Evolutionary conservation across 768 basidiomycete species (phyloP).

Genomic region (Brasilioporus rufonigricans): DNA sequence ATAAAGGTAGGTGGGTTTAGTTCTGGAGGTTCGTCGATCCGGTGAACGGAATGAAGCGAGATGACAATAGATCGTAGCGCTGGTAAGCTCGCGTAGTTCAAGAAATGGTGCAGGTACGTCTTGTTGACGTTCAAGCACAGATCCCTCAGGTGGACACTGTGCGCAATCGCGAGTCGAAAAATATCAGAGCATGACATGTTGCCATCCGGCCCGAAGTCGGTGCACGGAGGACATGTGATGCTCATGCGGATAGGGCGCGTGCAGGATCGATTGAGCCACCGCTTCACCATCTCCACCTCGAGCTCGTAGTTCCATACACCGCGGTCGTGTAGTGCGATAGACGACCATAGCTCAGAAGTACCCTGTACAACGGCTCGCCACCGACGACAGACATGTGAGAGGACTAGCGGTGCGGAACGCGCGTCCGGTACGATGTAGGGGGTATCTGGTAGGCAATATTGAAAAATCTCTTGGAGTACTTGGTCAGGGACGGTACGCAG

Average conservation of each 20-base stretch:
- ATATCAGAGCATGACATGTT: conserved; percentile 13
- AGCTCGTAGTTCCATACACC: conserved; percentile 30
- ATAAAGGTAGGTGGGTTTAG: background rate
- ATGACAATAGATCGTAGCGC: conserved; percentile 16
- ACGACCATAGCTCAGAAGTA: conserved; percentile 34
- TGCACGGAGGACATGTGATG: conserved; percentile 14
- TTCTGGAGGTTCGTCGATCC: conserved; percentile 2
- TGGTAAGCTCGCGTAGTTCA: conserved; percentile 9
- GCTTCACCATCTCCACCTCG: conserved; percentile 24
- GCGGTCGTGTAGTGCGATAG: conserved; percentile 25
- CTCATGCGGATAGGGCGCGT: conserved; percentile 25
- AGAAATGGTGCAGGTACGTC: conserved; percentile 21
- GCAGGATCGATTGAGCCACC: conserved; percentile 21
- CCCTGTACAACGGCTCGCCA: conserved; percentile 29
- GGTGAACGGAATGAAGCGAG: conserved; percentile 12
- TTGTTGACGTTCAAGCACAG: conserved; percentile 17
- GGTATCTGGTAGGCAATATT: conserved; percentile 23
- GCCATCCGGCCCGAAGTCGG: conserved; percentile 14
- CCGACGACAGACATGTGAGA: conserved; percentile 33
- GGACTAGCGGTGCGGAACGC: conserved; percentile 29
- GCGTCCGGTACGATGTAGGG: conserved; percentile 22
- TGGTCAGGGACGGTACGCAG: conserved; percentile 31
- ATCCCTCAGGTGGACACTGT: conserved; percentile 18
- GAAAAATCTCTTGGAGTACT: conserved; percentile 32
- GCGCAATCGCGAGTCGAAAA: conserved; percentile 21